A percentile compares a stretch with the other conserved stretches of the same genome.
Conservation (phyloP, 441 rosid species). For the Brassica balearica region DNA sequence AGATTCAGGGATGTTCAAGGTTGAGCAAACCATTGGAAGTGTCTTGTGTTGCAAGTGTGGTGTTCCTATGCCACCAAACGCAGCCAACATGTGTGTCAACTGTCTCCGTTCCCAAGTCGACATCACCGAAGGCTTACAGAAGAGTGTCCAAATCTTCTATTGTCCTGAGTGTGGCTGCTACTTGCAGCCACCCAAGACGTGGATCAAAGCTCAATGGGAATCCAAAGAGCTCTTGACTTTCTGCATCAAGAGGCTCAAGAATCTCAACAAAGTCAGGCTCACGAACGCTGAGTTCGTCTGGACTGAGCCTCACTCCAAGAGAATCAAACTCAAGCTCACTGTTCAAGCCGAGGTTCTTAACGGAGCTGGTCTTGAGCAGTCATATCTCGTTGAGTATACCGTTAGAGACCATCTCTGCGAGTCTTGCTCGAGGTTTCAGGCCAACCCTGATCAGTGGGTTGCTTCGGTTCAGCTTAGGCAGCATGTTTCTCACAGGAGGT, state of each 20-base stretch:
- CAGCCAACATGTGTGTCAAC: constrained; percentile 76
- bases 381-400: constrained; percentile 67
- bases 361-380: constrained; percentile 67
- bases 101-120: constrained; percentile 81
- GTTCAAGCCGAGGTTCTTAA: constrained; percentile 76
- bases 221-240: constrained; percentile 67
- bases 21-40: constrained; percentile 64
- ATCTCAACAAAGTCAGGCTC: constrained; percentile 46
- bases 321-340: constrained; percentile 65
- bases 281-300: constrained; percentile 66
- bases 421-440: constrained; percentile 69
- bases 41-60: constrained; percentile 85
- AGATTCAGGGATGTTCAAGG: constrained; percentile 61
- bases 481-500: constrained; percentile 74
- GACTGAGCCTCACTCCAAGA: constrained; percentile 87
- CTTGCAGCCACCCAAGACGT: constrained; percentile 67
- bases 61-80: constrained; percentile 68
- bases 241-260: constrained; percentile 46
- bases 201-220: constrained; percentile 74
- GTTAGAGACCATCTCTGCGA: constrained; percentile 78
- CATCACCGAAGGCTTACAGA: constrained; percentile 76
- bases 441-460: constrained; percentile 90
- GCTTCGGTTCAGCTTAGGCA: constrained; percentile 83
- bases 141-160: constrained; percentile 58
- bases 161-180: constrained; percentile 73